Percentiles rank a stretch among this genome's conserved stretches.
Conservation (phyloP, 306 rosid species). For the Alnus rubra region DNA sequence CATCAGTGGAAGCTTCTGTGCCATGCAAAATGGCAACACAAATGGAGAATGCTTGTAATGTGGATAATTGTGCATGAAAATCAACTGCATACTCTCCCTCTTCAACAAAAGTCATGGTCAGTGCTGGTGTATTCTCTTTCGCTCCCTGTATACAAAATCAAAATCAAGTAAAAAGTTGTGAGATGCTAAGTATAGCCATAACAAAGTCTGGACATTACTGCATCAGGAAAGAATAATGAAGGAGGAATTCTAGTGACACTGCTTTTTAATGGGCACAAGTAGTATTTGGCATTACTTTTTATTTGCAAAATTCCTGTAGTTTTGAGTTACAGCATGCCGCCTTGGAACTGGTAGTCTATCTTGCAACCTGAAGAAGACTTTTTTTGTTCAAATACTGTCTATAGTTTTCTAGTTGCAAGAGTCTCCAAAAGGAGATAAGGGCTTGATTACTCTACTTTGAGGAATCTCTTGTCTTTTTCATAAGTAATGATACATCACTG, state of each 20-base stretch:
- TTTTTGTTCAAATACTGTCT: not conserved
- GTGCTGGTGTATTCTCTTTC: constrained; percentile 66
- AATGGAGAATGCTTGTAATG: constrained; percentile 88
- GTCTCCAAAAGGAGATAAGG: not conserved
- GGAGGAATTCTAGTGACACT: not conserved
- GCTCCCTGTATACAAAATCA: constrained; percentile 57
- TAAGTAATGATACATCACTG: not conserved
- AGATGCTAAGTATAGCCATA: constrained; percentile 4
- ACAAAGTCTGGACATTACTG: constrained; percentile 5
- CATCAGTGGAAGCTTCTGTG: constrained; percentile 41
- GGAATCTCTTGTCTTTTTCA: not conserved
- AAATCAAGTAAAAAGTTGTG: constrained; percentile 15
- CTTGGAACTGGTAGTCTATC: not conserved
- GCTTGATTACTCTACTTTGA: not conserved
- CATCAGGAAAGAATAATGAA: not conserved
- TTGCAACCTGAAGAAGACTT: not conserved
- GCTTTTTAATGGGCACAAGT: not conserved
- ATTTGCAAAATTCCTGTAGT: not conserved
- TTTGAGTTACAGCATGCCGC: not conserved
- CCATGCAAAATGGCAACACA: constrained; percentile 84
- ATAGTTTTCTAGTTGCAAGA: not conserved
- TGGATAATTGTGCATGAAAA: constrained; percentile 84
- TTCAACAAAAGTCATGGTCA: constrained; percentile 64
- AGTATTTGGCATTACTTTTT: not conserved
- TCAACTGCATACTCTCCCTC: constrained; percentile 81